Evolutionary conservation across 192 early-diverging fungal genomes (phyloP).

Genomic region (Backusella australiensis): DNA sequence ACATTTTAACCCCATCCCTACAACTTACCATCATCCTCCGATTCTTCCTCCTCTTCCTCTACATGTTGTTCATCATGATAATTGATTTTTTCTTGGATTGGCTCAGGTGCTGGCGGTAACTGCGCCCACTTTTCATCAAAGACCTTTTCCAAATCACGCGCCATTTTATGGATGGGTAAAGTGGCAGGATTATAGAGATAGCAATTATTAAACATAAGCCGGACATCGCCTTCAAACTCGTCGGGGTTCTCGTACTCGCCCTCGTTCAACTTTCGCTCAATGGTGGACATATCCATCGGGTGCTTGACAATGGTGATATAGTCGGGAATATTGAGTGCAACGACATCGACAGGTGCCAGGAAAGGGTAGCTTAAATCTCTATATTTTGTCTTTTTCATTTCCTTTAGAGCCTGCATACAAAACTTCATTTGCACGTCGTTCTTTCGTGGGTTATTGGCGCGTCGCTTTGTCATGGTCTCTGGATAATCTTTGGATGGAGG

Average conservation of each 20-base stretch:
- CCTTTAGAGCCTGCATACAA: conserved; percentile 58
- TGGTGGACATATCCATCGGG: conserved; percentile 89
- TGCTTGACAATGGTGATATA: conserved; percentile 83
- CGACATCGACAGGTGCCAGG: conserved; percentile 82
- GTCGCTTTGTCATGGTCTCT: conserved; percentile 33
- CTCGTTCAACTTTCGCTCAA: conserved; percentile 64
- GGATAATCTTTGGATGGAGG: conserved; percentile 53
- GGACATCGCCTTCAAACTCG: conserved; percentile 75
- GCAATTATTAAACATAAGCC: conserved; percentile 86
- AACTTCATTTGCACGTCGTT: conserved; percentile 61
- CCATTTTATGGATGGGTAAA: conserved; percentile 68
- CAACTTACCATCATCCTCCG: conserved; percentile 26
- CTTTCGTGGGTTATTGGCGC: conserved; percentile 35
- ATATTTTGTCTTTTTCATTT: conserved; percentile 68
- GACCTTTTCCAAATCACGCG: conserved; percentile 65
- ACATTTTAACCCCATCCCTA: not conserved
- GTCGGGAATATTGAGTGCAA: conserved; percentile 79
- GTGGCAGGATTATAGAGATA: conserved; percentile 74
- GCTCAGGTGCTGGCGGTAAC: conserved; percentile 22
- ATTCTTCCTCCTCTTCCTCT: conserved; percentile 18
- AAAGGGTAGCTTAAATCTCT: conserved; percentile 72
- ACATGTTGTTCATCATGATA: not conserved
- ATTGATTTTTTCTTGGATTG: conserved; percentile 9
- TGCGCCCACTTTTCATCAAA: conserved; percentile 79
- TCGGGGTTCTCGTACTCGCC: conserved; percentile 60